phyloP scores from a whole-genome alignment of 2,329 filamentous ascomycete species.

The Helminthosporium solani region DNA sequence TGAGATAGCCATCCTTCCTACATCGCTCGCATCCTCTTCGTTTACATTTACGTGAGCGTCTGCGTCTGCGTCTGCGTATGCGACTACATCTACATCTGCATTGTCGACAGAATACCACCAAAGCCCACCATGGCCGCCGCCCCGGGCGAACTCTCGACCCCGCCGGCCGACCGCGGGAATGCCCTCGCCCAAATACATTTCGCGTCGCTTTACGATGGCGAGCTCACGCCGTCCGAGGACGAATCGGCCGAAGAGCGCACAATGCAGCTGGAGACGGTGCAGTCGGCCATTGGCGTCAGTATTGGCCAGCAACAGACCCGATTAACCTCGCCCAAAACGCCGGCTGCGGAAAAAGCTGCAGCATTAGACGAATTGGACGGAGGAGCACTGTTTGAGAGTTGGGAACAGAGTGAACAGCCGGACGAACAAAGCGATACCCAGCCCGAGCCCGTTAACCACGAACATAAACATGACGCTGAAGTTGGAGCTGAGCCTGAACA shows the following conservation, averaged over 20 bases:
- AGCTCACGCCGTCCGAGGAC: constrained; percentile 50
- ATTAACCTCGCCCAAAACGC: constrained; percentile 58
- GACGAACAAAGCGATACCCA: constrained; percentile 12
- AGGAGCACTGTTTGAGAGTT: constrained; percentile 51
- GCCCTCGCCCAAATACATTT: constrained; percentile 47
- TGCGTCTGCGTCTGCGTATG: too few species aligned
- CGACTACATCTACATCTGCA: too few species aligned
- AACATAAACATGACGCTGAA: too few species aligned
- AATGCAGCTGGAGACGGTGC: constrained; percentile 42
- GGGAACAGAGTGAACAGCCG: constrained; percentile 34
- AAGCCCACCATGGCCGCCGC: constrained; percentile 23
- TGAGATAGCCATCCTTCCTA: too few species aligned
- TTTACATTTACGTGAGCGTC: too few species aligned
- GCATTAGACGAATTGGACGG: constrained; percentile 51
- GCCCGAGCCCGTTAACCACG: neutral
- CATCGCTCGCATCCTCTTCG: too few species aligned
- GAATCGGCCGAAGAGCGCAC: constrained; percentile 34
- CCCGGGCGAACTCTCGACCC: constrained; percentile 4
- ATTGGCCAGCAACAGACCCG: constrained; percentile 59
- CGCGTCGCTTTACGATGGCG: constrained; percentile 41
- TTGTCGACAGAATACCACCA: too few species aligned
- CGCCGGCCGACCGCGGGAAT: constrained; percentile 26
- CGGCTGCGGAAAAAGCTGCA: constrained; percentile 60
- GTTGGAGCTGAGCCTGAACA: neutral
- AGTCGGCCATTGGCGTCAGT: constrained; percentile 58